Evolutionary conservation across 2,329 filamentous ascomycete genomes (phyloP).

Genomic region (Aspergillus awamori): DNA sequence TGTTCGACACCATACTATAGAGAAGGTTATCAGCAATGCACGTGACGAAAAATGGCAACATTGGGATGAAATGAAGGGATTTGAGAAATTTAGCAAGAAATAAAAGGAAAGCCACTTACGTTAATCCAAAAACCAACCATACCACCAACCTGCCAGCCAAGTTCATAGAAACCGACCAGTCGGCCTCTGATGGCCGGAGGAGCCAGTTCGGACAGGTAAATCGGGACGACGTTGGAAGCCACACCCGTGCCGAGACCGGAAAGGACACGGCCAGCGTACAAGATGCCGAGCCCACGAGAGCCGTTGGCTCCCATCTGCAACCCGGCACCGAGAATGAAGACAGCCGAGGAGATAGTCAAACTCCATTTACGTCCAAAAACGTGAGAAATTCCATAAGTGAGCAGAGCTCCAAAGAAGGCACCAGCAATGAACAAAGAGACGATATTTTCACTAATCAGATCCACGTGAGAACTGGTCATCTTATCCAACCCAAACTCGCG

Average conservation of each 20-base stretch:
- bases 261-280: constrained; percentile 57
- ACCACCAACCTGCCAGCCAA: constrained; percentile 55
- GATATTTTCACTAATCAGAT: constrained; percentile 70
- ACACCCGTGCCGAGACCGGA: constrained; percentile 58
- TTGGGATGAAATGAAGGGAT: background rate
- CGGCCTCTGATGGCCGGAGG: constrained; percentile 58
- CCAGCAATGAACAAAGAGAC: constrained; percentile 80
- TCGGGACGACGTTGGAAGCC: constrained; percentile 58
- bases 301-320: constrained; percentile 67
- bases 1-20: constrained; percentile 54
- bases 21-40: constrained; percentile 15
- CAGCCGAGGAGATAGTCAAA: constrained; percentile 60
- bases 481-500: constrained; percentile 65
- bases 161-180: constrained; percentile 56
- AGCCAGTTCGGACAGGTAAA: constrained; percentile 60
- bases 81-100: background rate
- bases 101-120: constrained; percentile 23
- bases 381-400: constrained; percentile 65
- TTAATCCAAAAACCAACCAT: constrained; percentile 52
- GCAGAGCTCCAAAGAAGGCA: constrained; percentile 73
- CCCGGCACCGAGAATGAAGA: constrained; percentile 70
- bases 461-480: constrained; percentile 53
- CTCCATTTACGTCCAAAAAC: constrained; percentile 66
- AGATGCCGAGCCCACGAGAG: constrained; percentile 60
- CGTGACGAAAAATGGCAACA: background rate